A percentile compares a stretch with the other conserved stretches of the same genome.
Evolutionary conservation across 176 grass and related monocot genomes (phyloP).

Genomic region (Musa schizocarpa): DNA sequence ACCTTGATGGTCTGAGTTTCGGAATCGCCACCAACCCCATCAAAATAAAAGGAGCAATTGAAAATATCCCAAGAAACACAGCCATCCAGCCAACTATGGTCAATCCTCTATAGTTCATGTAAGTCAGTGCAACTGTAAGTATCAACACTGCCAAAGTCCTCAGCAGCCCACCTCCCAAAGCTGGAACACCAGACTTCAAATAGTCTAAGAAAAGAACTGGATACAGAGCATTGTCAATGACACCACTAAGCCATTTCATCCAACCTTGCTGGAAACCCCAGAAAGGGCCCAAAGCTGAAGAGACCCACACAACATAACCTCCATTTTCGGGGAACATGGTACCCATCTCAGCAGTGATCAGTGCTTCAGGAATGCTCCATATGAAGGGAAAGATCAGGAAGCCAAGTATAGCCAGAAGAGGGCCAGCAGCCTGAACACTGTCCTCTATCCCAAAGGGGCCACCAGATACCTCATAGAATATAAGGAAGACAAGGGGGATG

Average conservation of each 20-base stretch:
- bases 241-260: slow-evolving; percentile 48
- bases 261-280: slow-evolving; percentile 33
- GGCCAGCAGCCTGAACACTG: slow-evolving; percentile 26
- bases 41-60: slow-evolving; percentile 34
- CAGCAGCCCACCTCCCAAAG: slow-evolving; percentile 3
- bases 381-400: slow-evolving; percentile 35
- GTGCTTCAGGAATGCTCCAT: slow-evolving; percentile 39
- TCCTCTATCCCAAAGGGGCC: slow-evolving; percentile 34
- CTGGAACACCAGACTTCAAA: slow-evolving; percentile 21
- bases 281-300: slow-evolving; percentile 36
- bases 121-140: slow-evolving; percentile 24
- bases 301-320: slow-evolving; percentile 39
- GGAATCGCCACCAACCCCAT: slow-evolving; percentile 28
- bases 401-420: slow-evolving; percentile 31
- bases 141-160: slow-evolving; percentile 20
- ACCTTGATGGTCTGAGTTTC: slow-evolving; percentile 25
- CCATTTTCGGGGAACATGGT: slow-evolving; percentile 34
- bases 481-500: slow-evolving; percentile 38
- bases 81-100: slow-evolving; percentile 37
- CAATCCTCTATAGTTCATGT: slow-evolving; percentile 36
- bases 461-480: slow-evolving; percentile 44
- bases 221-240: slow-evolving; percentile 35
- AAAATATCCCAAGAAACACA: slow-evolving; percentile 29
- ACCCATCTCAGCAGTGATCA: slow-evolving; percentile 39
- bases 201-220: slow-evolving; percentile 33